Evolutionary conservation across 805 yeast species (phyloP).

Genomic region (Blastobotrys attinorum): DNA sequence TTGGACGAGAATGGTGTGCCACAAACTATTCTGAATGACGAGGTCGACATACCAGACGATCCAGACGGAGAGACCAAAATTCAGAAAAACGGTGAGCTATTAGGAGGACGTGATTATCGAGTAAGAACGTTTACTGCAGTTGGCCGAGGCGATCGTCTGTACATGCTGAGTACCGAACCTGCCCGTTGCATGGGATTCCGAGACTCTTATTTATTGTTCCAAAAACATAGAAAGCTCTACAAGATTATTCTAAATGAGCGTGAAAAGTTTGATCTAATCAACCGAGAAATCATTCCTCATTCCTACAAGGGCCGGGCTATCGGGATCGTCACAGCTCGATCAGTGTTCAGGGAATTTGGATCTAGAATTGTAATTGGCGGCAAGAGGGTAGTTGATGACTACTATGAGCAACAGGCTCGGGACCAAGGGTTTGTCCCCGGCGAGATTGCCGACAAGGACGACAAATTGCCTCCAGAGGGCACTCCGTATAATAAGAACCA

Average conservation of each 20-base stretch:
- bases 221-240: conserved; percentile 69
- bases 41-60: conserved; percentile 69
- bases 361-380: conserved; percentile 77
- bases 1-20: conserved; percentile 66
- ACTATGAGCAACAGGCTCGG: conserved; percentile 57
- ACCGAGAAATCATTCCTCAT: conserved; percentile 73
- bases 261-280: conserved; percentile 77
- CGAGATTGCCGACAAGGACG: conserved; percentile 62
- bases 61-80: conserved; percentile 72
- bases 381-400: conserved; percentile 74
- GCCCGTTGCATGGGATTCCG: conserved; percentile 92
- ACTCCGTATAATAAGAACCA: conserved; percentile 40
- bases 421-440: conserved; percentile 61
- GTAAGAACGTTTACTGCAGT: conserved; percentile 35
- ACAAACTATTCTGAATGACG: conserved; percentile 60
- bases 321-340: conserved; percentile 83
- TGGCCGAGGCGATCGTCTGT: conserved; percentile 62
- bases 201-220: conserved; percentile 83
- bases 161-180: conserved; percentile 92
- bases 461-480: conserved; percentile 37
- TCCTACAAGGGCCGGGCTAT: conserved; percentile 87
- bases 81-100: conserved; percentile 54
- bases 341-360: conserved; percentile 88
- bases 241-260: conserved; percentile 66
- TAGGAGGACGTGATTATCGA: conserved; percentile 67